phyloP scores from a whole-genome alignment of 352 stramenopile species.

The Globisporangium mamillatum region DNA sequence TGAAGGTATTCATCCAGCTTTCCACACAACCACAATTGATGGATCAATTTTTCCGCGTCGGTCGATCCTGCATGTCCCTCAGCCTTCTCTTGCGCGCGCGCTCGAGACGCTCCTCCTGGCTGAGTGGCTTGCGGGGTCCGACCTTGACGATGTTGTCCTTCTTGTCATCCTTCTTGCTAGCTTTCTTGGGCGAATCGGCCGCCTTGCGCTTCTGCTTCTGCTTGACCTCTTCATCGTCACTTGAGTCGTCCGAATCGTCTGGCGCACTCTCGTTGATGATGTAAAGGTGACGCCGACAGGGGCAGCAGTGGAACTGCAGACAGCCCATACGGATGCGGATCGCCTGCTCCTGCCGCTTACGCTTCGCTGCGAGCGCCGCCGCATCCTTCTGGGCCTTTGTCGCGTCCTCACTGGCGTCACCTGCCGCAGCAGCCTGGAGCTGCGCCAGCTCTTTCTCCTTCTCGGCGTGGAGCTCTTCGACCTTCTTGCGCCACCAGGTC shows the following conservation, averaged over 20 bases:
- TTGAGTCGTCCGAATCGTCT: conserved; percentile 29
- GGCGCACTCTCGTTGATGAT: conserved; percentile 43
- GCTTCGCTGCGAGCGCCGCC: conserved; percentile 25
- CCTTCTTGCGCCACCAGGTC: conserved; percentile 60
- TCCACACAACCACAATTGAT: neutral
- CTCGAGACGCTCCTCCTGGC: conserved; percentile 63
- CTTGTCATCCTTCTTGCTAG: conserved; percentile 24
- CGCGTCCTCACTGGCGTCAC: conserved; percentile 29
- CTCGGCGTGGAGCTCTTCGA: conserved; percentile 45
- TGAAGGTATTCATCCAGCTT: neutral
- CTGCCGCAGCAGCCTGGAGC: conserved; percentile 23
- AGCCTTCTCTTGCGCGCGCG: conserved; percentile 49
- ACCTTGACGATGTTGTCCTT: conserved; percentile 55
- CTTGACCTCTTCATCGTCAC: conserved; percentile 30
- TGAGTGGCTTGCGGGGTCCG: conserved; percentile 57
- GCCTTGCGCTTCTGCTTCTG: conserved; percentile 18
- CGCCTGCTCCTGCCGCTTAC: conserved; percentile 56
- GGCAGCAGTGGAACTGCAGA: conserved; percentile 62
- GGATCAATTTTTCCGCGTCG: conserved; percentile 48
- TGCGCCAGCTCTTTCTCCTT: conserved; percentile 41
- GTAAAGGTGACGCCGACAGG: conserved; percentile 54
- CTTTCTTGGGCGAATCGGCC: conserved; percentile 16
- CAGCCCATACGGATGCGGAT: conserved; percentile 67
- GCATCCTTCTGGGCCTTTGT: conserved; percentile 29
- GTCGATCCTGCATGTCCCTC: conserved; percentile 67